A percentile compares a stretch with the other conserved stretches of the same genome.
Evolutionary conservation across 164 flowering plant species (phyloP).

Genomic region (Nymphaea thermarum): DNA sequence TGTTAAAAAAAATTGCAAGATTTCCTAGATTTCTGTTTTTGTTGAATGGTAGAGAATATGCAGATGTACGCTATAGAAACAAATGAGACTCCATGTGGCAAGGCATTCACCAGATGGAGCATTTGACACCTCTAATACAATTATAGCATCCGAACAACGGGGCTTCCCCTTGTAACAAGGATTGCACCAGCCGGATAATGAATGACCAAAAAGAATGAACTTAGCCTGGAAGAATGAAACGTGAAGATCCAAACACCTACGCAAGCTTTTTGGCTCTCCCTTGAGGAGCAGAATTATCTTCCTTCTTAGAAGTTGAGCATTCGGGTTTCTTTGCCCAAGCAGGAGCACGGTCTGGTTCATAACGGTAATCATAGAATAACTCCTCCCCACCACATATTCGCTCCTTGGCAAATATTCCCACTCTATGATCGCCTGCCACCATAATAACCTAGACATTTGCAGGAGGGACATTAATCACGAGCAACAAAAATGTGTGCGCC

Average conservation of each 20-base stretch:
- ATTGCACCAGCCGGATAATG: background rate
- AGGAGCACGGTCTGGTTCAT: slow-evolving; percentile 95
- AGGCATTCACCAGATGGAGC: too few relatives aligned
- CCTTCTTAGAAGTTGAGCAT: slow-evolving; percentile 59
- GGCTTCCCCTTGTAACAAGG: background rate
- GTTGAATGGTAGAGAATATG: too few relatives aligned
- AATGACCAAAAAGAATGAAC: slow-evolving; percentile 1
- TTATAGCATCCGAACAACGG: background rate
- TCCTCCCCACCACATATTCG: slow-evolving; percentile 85
- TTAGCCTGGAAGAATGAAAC: background rate
- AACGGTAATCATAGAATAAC: slow-evolving; percentile 92
- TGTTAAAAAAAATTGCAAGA: too few relatives aligned
- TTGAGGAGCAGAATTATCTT: slow-evolving; percentile 48
- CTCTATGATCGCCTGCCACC: slow-evolving; percentile 98
- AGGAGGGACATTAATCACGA: slow-evolving; percentile 1
- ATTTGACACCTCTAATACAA: background rate
- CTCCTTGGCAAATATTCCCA: slow-evolving; percentile 97
- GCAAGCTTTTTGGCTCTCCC: slow-evolving; percentile 97
- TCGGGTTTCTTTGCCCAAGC: slow-evolving; percentile 99
- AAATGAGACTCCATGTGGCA: too few relatives aligned
- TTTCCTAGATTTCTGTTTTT: too few relatives aligned
- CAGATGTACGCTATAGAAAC: too few relatives aligned
- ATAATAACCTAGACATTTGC: slow-evolving; percentile 62
- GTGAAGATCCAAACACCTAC: slow-evolving; percentile 9
- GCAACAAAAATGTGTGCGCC: background rate